Evolutionary conservation across 805 yeast species (phyloP), one percentile per base, ranked within the genome.

Genomic region (Zygotorulaspora chibaensis): DNA sequence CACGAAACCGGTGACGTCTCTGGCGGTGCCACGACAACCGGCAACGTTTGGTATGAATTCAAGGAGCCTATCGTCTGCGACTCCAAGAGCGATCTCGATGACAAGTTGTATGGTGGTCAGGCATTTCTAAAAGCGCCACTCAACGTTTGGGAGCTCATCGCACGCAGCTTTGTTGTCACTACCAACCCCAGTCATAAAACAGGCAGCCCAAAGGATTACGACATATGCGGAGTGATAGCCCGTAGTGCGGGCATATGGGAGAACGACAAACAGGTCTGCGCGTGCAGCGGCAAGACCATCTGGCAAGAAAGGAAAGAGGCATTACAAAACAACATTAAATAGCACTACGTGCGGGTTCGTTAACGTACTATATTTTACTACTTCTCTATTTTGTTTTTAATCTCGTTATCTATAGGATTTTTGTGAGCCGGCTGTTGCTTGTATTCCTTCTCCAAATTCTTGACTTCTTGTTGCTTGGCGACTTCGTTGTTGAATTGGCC

Each of bases 241-340:
- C 77, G 98, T 59, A 84, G 95, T 57, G 98, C 99, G 1, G 99
- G 99, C 12, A 86, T 81, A 20, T 93, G 98, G 97, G 96, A 91
- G 62, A 93, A 93, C 67, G 87, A 84, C 55, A 91, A 91, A 67
- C 81, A 81, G 48, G 95, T 91, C 2, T 91, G 99, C 67, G 83
- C 91, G 28, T 93, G 98, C 66, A 82, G 91, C 12, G 99, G 99
- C 13, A 88, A 89, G 73, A 87, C 96, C 0, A 80, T 91, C 20
- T 91, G 99, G 98, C 89, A 93, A 63, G 99, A 91, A 65, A 74
- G 97, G 45, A 66, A 71, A 40, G 96, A 88, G 58, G 95, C 95
- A 1, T 63, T 79, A 8, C 54, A 55, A 18, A 48, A 47, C 29
- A 59, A 63, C 31, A 61, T 62, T 40, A 56, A 55, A 36, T 53